Conservation (phyloP, 129 eudicot species). For the Flaveria trinervia region DNA sequence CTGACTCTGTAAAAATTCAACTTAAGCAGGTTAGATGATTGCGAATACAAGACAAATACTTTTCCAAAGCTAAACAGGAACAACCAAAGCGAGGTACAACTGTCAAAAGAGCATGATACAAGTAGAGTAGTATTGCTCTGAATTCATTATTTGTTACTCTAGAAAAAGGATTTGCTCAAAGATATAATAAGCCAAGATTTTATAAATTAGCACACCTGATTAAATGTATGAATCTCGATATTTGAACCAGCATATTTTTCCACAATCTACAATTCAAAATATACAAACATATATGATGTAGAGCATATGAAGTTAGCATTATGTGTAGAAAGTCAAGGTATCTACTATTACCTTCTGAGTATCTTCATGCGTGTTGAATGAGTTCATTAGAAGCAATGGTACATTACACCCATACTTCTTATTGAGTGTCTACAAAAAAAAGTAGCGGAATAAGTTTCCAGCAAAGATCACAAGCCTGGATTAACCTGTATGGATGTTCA, state of each 20-base stretch:
- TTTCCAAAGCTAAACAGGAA: neutral
- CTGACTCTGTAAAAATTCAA: slow-evolving; percentile 62
- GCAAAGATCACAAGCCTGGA: slow-evolving; percentile 12
- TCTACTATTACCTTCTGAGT: slow-evolving; percentile 73
- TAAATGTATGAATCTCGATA: slow-evolving; percentile 90
- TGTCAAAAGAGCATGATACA: neutral
- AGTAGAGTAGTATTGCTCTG: neutral
- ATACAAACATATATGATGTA: neutral
- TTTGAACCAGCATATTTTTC: slow-evolving; percentile 76
- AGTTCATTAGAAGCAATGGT: slow-evolving; percentile 93
- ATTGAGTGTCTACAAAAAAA: slow-evolving; percentile 65
- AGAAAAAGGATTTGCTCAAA: neutral
- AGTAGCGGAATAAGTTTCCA: slow-evolving; percentile 18
- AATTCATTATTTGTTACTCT: slow-evolving; percentile 13
- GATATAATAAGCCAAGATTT: neutral
- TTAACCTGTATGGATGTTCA: neutral
- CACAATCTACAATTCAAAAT: slow-evolving; percentile 55
- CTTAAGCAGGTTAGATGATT: slow-evolving; percentile 21
- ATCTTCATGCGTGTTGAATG: slow-evolving; percentile 98
- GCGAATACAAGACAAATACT: neutral
- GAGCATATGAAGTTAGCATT: neutral
- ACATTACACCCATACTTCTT: slow-evolving; percentile 90
- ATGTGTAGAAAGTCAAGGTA: neutral
- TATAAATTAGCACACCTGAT: slow-evolving; percentile 57
- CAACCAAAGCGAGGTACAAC: neutral